Conservation (phyloP, 305 asterid genomes). For the Fraxinus nigra region DNA sequence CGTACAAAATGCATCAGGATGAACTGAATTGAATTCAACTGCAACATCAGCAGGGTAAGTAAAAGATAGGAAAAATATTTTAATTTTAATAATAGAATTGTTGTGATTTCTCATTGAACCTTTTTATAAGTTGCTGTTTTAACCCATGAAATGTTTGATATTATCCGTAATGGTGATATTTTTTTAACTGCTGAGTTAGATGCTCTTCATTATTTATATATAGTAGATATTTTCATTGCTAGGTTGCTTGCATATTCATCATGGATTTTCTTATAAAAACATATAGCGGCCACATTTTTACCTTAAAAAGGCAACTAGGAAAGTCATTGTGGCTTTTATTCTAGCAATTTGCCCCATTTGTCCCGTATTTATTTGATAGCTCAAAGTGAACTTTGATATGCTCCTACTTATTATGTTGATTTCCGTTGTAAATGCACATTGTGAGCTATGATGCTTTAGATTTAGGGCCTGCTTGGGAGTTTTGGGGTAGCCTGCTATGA, state of each 20-base stretch:
- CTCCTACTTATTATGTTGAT: constrained; percentile 3
- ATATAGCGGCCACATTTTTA: neutral
- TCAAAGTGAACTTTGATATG: neutral
- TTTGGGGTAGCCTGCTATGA: too few relatives aligned
- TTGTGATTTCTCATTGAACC: neutral
- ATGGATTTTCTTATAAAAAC: neutral
- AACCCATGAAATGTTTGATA: neutral
- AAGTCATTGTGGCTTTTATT: neutral
- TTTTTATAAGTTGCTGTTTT: neutral
- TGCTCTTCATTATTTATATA: neutral
- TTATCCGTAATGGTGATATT: neutral
- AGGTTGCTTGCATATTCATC: constrained; percentile 5
- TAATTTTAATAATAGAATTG: neutral
- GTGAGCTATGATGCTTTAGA: neutral
- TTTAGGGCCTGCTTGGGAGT: neutral
- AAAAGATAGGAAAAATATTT: neutral
- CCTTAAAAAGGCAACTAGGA: neutral
- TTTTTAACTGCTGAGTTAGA: neutral
- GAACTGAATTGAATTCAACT: neutral
- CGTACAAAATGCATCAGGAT: neutral
- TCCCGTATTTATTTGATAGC: neutral
- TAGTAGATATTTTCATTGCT: neutral
- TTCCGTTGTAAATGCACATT: neutral
- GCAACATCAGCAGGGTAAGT: neutral
- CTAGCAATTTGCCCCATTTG: neutral